phyloP scores from a whole-genome alignment of 1,284 basidiomycete genomes.

The Meira nashicola region DNA sequence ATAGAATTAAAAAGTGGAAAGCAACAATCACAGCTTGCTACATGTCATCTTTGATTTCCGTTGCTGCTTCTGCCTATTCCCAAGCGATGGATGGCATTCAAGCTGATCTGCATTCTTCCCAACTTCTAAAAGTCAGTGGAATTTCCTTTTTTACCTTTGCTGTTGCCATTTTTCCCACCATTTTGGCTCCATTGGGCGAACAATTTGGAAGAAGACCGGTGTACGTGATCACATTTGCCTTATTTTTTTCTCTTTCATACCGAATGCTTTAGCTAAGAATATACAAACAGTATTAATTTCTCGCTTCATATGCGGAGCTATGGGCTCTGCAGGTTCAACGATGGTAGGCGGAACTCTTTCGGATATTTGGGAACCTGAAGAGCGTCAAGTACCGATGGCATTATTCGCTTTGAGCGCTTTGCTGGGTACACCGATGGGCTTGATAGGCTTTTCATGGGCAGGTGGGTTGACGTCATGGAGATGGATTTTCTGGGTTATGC shows the following conservation, averaged over 20 bases:
- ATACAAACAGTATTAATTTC: slow-evolving; percentile 67
- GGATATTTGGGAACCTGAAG: slow-evolving; percentile 45
- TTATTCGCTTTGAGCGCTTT: slow-evolving; percentile 50
- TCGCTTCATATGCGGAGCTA: slow-evolving; percentile 66
- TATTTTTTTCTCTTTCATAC: slow-evolving; percentile 54
- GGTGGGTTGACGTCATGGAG: slow-evolving; percentile 73
- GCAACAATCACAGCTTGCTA: slow-evolving; percentile 6
- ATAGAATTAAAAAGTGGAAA: slow-evolving; percentile 3
- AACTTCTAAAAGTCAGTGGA: slow-evolving; percentile 7
- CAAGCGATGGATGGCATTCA: slow-evolving; percentile 6
- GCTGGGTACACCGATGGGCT: slow-evolving; percentile 64
- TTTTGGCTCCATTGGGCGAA: slow-evolving; percentile 65
- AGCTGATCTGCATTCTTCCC: slow-evolving; percentile 9
- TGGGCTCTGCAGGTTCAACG: slow-evolving; percentile 63
- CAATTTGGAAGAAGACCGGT: slow-evolving; percentile 69
- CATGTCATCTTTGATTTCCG: slow-evolving; percentile 7
- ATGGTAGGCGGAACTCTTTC: slow-evolving; percentile 71
- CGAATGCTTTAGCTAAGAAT: slow-evolving; percentile 58
- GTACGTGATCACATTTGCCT: slow-evolving; percentile 62
- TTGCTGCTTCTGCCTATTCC: slow-evolving; percentile 12
- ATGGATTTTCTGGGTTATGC: slow-evolving; percentile 69
- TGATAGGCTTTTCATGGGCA: slow-evolving; percentile 58
- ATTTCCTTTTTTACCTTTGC: slow-evolving; percentile 56
- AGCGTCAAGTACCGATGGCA: slow-evolving; percentile 63
- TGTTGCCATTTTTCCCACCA: slow-evolving; percentile 66